These are phyloP conservation scores for Passalora sequoiae DNA, from an alignment of 2,329 filamentous ascomycete genomes.

Conservation along the genomic window DNA sequence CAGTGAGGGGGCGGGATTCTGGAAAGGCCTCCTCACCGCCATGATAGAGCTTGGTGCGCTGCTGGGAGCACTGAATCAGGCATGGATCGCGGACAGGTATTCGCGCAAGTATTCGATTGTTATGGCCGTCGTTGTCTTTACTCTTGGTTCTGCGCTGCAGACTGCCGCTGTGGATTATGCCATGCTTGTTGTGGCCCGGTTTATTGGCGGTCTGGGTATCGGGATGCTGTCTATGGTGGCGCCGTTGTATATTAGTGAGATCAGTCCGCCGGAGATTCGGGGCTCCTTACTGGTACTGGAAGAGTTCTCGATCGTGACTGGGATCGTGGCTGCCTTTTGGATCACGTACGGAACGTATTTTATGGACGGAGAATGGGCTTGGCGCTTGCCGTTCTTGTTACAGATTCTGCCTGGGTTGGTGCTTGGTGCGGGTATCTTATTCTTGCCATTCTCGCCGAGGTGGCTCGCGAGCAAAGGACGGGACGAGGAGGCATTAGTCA, in stretches of 20 bases:
- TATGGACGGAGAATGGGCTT: slow-evolving; percentile 44
- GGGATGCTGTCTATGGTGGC: slow-evolving; percentile 35
- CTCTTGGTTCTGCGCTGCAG: slow-evolving; percentile 43
- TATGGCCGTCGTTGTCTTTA: slow-evolving; percentile 39
- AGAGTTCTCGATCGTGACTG: slow-evolving; percentile 44
- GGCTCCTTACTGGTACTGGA: slow-evolving; percentile 46
- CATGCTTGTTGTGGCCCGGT: slow-evolving; percentile 31
- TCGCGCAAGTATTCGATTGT: slow-evolving; percentile 43
- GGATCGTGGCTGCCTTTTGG: slow-evolving; percentile 51
- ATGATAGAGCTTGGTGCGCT: slow-evolving; percentile 43
- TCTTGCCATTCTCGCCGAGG: slow-evolving; percentile 34
- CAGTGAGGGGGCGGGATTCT: slow-evolving; percentile 56
- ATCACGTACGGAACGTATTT: slow-evolving; percentile 52
- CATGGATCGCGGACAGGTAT: slow-evolving; percentile 38
- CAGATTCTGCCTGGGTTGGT: slow-evolving; percentile 39
- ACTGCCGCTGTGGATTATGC: slow-evolving; percentile 28
- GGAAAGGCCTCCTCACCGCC: slow-evolving; percentile 53
- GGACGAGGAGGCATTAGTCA: slow-evolving; percentile 29
- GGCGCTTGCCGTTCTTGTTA: slow-evolving; percentile 45
- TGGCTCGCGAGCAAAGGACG: slow-evolving; percentile 32
- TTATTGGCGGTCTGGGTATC: slow-evolving; percentile 32
- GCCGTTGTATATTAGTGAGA: slow-evolving; percentile 70
- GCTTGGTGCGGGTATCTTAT: slow-evolving; percentile 31
- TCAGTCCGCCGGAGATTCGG: slow-evolving; percentile 57
- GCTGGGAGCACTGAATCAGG: slow-evolving; percentile 31